phyloP scores from a whole-genome alignment of 2,329 filamentous ascomycete genomes.

The Cylindrodendrum hubeiense region DNA sequence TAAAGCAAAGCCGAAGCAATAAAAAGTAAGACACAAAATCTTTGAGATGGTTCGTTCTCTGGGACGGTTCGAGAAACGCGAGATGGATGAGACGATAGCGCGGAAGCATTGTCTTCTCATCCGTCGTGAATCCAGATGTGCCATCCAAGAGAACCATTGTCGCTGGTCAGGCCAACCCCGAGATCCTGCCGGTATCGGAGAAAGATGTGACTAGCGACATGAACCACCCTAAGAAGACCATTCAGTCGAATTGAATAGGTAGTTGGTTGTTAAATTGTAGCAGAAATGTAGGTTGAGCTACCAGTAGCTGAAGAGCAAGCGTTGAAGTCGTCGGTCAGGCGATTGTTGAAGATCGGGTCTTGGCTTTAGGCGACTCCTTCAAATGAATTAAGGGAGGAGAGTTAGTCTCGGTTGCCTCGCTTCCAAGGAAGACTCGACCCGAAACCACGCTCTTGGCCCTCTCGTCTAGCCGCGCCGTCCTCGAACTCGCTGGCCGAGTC shows the following conservation, averaged over 20 bases:
- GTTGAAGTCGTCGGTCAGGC: slow-evolving; percentile 14
- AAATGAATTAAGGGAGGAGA: slow-evolving; percentile 14
- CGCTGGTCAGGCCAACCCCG: slow-evolving; percentile 50
- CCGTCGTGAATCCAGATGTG: slow-evolving; percentile 37
- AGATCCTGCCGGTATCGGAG: neutral
- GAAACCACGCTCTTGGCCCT: slow-evolving; percentile 70
- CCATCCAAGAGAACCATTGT: slow-evolving; percentile 54
- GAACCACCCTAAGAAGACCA: neutral
- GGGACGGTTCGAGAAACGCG: slow-evolving; percentile 27
- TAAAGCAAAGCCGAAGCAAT: slow-evolving; percentile 36
- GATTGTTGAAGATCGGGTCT: slow-evolving; percentile 48
- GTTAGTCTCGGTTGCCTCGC: slow-evolving; percentile 44
- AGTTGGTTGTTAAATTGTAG: slow-evolving; percentile 19
- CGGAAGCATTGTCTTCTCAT: slow-evolving; percentile 62
- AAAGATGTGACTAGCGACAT: neutral
- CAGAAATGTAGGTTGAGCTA: slow-evolving; percentile 54
- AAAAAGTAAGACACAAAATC: slow-evolving; percentile 29
- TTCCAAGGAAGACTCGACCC: slow-evolving; percentile 55
- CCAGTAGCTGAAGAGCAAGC: slow-evolving; percentile 31
- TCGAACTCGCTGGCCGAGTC: slow-evolving; percentile 61
- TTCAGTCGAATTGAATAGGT: neutral
- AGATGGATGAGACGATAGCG: slow-evolving; percentile 57
- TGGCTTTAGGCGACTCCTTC: slow-evolving; percentile 8
- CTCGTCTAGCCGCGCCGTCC: slow-evolving; percentile 72
- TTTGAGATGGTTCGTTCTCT: slow-evolving; percentile 14